Evolutionary conservation across 139 green algal genomes (phyloP), one percentile per base, ranked within the genome.

Genomic region (Picochlorum sp.): DNA sequence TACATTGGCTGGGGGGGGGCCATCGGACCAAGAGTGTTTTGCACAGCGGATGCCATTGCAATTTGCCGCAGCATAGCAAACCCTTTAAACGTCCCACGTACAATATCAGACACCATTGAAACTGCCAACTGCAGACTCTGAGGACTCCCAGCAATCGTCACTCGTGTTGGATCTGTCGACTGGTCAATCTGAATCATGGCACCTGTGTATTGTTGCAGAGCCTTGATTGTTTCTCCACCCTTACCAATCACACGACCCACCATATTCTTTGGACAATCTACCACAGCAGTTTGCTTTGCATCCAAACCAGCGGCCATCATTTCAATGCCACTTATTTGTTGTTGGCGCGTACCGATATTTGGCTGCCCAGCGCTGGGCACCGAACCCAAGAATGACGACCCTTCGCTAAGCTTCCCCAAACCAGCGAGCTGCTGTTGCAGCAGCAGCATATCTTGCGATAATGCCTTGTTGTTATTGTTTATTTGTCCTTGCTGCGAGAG

Each of bases 181-280:
- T 97, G 89, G 52, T 90, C 80, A 56, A 91, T 84, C 69, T 95
- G 88, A 53, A 96, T 88, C 66, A 78, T 83, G 12, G 75, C 77
- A 20, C 69, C 77, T 33, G 76, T 94, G 33, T 85, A 74, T 45
- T 77, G 75, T 76, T 97, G 89, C 70, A 97, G 76, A 13, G 68
- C 63, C 76, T 94, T 94, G 82, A 97, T 95, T 3, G 85, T 96
- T 58, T 96, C 89, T 5, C 90, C 90, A 37, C 85, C 81, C 68
- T 90, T 90, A 53, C 90, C 90, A 50, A 97, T 97, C 22, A 97
- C 75, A 37, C 89, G 85, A 2, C 90, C 90, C 1, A 97, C 68
- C 61, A 93, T 86, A 5, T 58, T 45, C 73, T 94, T 94, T n/a
- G 86, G 86, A 68, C 87, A 95, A 33, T 89, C 73, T 30, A 96